Evolutionary conservation across 2,329 filamentous ascomycete genomes (phyloP).

Genomic region (Neoarthrinium moseri): DNA sequence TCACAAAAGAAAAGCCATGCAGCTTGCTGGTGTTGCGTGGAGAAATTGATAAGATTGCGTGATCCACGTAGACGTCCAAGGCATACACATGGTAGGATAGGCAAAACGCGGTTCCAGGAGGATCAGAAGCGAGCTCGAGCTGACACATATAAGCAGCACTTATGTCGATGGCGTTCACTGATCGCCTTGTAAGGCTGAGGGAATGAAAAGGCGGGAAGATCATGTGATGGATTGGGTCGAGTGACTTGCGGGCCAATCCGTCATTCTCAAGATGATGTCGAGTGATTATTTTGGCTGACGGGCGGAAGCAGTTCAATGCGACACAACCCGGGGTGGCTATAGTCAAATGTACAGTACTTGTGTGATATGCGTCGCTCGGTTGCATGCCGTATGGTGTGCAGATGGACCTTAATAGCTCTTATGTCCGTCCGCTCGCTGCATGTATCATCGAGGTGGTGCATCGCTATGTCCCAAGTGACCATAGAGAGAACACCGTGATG

Average conservation of each 20-base stretch:
- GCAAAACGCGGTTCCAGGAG: background rate
- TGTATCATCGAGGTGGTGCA: background rate
- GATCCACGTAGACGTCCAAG: no score
- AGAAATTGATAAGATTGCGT: no score
- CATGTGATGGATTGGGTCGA: background rate
- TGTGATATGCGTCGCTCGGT: background rate
- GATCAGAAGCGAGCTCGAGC: no score
- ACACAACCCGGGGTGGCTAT: background rate
- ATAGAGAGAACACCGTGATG: background rate
- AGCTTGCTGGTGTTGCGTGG: no score
- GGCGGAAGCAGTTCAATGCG: no score
- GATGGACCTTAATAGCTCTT: background rate
- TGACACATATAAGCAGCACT: no score
- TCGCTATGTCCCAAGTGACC: background rate
- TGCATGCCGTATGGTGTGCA: background rate
- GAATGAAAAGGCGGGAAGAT: background rate
- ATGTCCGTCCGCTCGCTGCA: background rate
- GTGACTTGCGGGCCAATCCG: slow-evolving; percentile 1
- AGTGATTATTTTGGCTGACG: no score
- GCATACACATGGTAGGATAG: no score
- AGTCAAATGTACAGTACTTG: slow-evolving; percentile 4
- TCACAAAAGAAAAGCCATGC: no score
- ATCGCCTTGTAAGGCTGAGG: slow-evolving; percentile 8
- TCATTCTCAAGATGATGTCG: background rate
- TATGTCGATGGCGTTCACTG: background rate